Conservation (phyloP, 1,284 basidiomycete genomes). For the Sanghuangporus sanghuang region DNA sequence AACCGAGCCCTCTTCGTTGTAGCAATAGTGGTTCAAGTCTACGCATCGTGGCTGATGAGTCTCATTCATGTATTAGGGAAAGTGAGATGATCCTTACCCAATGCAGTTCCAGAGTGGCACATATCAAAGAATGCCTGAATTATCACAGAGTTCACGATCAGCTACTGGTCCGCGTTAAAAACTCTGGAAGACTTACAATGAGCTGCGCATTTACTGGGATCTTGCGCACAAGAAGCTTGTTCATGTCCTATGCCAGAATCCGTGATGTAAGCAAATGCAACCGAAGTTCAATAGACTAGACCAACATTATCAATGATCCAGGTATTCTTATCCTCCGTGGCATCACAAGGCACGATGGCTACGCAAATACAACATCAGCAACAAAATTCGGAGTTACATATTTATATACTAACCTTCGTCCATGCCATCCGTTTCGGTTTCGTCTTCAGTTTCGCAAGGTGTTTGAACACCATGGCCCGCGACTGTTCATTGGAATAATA, state of each 20-base stretch:
- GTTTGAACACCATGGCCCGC: conserved; percentile 11
- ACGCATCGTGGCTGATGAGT: not conserved
- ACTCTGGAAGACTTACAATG: not conserved
- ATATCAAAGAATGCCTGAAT: conserved; percentile 10
- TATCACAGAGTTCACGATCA: not conserved
- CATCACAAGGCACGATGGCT: conserved; percentile 14
- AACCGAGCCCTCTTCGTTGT: not conserved
- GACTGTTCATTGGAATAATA: not conserved
- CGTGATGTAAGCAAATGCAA: not conserved
- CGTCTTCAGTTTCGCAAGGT: not conserved
- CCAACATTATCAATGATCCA: conserved; percentile 12
- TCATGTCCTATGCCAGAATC: not conserved
- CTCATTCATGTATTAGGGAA: not conserved
- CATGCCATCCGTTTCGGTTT: conserved; percentile 7
- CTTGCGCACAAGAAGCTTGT: conserved; percentile 6
- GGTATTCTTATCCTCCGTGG: conserved; percentile 3
- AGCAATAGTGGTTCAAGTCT: conserved; percentile 10
- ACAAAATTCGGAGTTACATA: not conserved
- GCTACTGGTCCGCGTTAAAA: not conserved
- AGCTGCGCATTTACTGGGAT: conserved; percentile 6
- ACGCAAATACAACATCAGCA: not conserved
- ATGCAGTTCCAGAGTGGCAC: conserved; percentile 14
- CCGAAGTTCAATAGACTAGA: not conserved
- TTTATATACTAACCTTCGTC: conserved; percentile 2
- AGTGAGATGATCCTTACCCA: conserved; percentile 1